Evolutionary conservation across 441 rosid species (phyloP), one percentile per base, ranked within the genome.

Genomic region (Pelargonium australe): DNA sequence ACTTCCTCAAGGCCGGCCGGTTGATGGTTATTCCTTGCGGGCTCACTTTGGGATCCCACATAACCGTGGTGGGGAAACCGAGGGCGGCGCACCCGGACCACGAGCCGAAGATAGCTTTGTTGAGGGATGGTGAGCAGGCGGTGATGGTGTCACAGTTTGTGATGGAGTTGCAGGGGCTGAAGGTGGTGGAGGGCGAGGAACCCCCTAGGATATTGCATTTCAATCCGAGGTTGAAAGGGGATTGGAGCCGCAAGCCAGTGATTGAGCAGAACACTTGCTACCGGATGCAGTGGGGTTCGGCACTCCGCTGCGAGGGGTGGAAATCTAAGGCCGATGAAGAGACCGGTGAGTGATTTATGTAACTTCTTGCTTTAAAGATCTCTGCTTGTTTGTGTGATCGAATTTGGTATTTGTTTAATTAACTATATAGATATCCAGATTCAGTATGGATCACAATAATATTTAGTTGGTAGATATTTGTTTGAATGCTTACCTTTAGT

Each of bases 251-350:
- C n/a, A 82, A 73, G 71, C 97, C 99, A 2, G 96, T 92, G 72
- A 95, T 95, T 76, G 99, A 95, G 82, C 96, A 83, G 79, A 95
- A 95, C 68, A 95, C 99, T 70, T 95, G 99, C 68, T 95, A 95
- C 49, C 68, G 97, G 69, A 90, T 89, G 97, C 97, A 92, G 74
- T 95, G 99, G 99, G 99, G 99, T 1, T 67, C 83, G 5, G 82
- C 91, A 20, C 74, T 82, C 77, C 81, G 99, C 0, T 95, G 97
- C 55, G 89, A 95, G 75, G 97, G 99, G 16, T 85, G 86, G 85
- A 80, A 81, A 47, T 88, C 97, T 61, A 85, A 71, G 72, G 84
- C 89, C 45, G 94, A 89, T 41, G 95, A 91, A 69, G 98, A 94
- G 79, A 85, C 86, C 10, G 92, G 95, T 89, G 58, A 79, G 86